Evolutionary conservation across 176 grass and related monocot species (phyloP), one percentile per base, ranked within the genome.

Genomic region (Oryza punctata): DNA sequence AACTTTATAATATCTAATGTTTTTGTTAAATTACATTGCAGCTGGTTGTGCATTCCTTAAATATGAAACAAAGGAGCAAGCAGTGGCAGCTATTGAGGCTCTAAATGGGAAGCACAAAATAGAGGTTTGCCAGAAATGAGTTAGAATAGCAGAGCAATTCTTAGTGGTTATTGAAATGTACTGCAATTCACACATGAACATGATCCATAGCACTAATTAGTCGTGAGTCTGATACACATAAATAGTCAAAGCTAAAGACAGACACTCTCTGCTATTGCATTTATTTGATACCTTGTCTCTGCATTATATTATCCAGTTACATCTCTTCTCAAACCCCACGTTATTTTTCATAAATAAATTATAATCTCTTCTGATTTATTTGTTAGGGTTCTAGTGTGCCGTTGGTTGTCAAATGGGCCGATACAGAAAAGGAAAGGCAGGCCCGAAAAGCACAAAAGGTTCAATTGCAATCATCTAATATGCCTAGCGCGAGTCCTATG

Each of bases 371-470:
- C 4, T 37, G 5, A 21, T 84, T 44, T 69, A 57, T 79, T 85
- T 73, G 41, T 18, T 77, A 99, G 96, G 93, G 96, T 82, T 99
- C 96, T 83, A 99, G 85, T 87, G 93, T 99, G 70, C 93, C 97
- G 1, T 87, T 99, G 89, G 97, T 99, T 94, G 91, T 99, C 78
- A 99, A 99, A 88, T 99, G 97, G 97, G 97, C 97, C 3, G 97
- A 99, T 52, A 99, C 97, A n/a, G 93, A 99, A 78, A 99, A 99
- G 78, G 93, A 99, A 92, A 99, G 93, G 57, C 97, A 94, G 79
- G 91, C 90, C 15, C 84, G 97, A 66, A 99, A 92, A 82, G 93
- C 97, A 88, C 97, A 96, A 72, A 99, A 90, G 78, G 91, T 88
- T 82, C 97, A 99, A 86, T 70, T 87, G 60, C 97, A 96, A 69